Evolutionary conservation across 768 basidiomycete genomes (phyloP).

Genomic region (Tulasnella sp.): DNA sequence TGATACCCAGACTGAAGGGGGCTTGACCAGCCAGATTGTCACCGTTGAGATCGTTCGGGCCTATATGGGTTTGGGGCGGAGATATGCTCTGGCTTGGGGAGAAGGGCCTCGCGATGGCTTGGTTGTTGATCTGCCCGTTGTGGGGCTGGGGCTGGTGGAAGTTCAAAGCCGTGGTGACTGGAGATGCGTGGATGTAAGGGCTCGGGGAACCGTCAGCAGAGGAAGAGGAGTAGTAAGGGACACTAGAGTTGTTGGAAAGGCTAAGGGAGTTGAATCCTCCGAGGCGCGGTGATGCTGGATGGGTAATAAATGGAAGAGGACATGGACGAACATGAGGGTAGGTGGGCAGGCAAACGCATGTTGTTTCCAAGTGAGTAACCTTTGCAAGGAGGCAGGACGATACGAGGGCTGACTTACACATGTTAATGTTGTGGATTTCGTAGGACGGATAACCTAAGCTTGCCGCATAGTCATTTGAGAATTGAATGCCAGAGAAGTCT

Average conservation of each 20-base stretch:
- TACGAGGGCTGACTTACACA: neutral
- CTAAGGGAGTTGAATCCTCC: constrained; percentile 18
- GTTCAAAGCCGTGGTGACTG: constrained; percentile 12
- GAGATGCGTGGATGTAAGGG: constrained; percentile 16
- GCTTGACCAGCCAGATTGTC: constrained; percentile 15
- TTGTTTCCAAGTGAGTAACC: constrained; percentile 37
- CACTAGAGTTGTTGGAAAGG: constrained; percentile 29
- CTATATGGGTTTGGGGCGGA: constrained; percentile 16
- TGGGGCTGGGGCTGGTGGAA: constrained; percentile 1
- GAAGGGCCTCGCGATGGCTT: constrained; percentile 11
- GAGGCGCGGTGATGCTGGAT: constrained; percentile 17
- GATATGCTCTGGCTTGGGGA: constrained; percentile 19
- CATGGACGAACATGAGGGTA: constrained; percentile 17
- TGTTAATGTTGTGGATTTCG: constrained; percentile 18
- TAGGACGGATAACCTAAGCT: constrained; percentile 12
- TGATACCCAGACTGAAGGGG: constrained; percentile 14
- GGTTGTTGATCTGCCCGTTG: constrained; percentile 3
- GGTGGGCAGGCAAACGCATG: constrained; percentile 40
- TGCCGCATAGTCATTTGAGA: constrained; percentile 33
- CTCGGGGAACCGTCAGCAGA: constrained; percentile 25
- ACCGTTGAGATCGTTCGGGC: constrained; percentile 18
- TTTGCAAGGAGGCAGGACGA: neutral
- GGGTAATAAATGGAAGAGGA: constrained; percentile 13
- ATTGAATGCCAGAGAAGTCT: constrained; percentile 32
- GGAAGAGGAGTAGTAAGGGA: constrained; percentile 51